A percentile compares a stretch with the other conserved stretches of the same genome.
These are phyloP conservation scores for Conticribra guillardii DNA, from an alignment of 108 stramenopile genomes.

Conservation along the genomic window DNA sequence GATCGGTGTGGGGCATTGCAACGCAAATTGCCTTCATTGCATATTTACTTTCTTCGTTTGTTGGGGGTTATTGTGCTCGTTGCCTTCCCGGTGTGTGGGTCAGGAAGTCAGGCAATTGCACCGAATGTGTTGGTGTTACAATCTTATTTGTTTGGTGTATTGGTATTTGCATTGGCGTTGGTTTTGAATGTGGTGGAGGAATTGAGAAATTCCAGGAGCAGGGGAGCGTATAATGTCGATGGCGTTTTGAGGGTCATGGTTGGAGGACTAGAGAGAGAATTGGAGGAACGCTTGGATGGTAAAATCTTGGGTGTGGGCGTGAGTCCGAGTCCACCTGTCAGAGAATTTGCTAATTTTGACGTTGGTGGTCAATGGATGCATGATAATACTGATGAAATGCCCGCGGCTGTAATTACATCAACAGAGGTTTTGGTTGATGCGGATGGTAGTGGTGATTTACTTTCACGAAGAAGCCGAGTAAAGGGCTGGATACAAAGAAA, in stretches of 20 bases:
- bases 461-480: no score
- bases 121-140: conserved; percentile 47
- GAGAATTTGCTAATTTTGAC: conserved; percentile 1
- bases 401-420: no score
- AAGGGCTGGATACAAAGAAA: no score
- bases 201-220: conserved; percentile 42
- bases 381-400: no score
- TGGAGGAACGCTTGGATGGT: conserved; percentile 40
- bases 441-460: no score
- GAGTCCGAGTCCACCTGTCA: conserved; percentile 24
- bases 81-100: conserved; percentile 52
- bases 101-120: conserved; percentile 51
- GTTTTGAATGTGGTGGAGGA: conserved; percentile 53
- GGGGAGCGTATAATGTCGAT: conserved; percentile 55
- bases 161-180: conserved; percentile 51
- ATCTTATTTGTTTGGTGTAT: conserved; percentile 50
- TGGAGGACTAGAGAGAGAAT: conserved; percentile 44
- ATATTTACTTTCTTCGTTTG: conserved; percentile 42
- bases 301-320: conserved; percentile 38
- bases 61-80: conserved; percentile 42
- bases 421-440: no score
- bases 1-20: conserved; percentile 54
- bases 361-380: no score
- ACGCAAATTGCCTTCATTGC: conserved; percentile 49
- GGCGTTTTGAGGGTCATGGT: conserved; percentile 50